Base-by-base conservation (phyloP, 2,329 filamentous ascomycete genomes). In the Penicillium glabrum region DNA sequence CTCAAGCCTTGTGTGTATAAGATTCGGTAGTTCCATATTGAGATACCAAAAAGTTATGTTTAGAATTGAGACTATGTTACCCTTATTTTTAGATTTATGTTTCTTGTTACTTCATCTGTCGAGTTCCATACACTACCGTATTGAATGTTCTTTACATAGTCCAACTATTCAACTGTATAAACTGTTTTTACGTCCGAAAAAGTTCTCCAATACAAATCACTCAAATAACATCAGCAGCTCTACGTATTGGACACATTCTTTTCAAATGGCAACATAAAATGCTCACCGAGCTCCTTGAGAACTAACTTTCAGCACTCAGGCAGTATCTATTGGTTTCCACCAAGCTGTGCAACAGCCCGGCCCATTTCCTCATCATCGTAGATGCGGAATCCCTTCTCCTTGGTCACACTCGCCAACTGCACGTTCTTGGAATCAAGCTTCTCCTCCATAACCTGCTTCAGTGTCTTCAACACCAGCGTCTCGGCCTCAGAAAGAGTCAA, bases 371-470 rank as follows among this genome's bases (percentile, higher is more conserved):
- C 91, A 70, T 99, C 95, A 57, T 88, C 89, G 83, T 99, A 99
- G 86, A 99, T 97, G 80, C 91, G 89, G 84, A 99, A 99, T 55
- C 95, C 95, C 79, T 90, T 93, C 66, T 97, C 93, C 83, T 93
- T 96, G 61, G 95, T 99, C 56, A 99, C 95, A 73, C 93, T 98
- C 53, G 95, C 95, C 67, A 99, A 79, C 82, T 99, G 95, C 64
- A 99, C 95, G 73, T 99, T 99, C 86, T 99, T 99, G 63, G 92
- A 86, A 75, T 99, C 95, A 59, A 99, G 84, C 82, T 99, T 99
- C 86, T 99, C 95, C 80, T 99, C 95, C 95, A 99, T 99, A 67
- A 99, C 95, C 80, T 99, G 95, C 85, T 98, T 99, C 75, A 99
- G 78, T 37, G 95, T 99, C 86, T 98, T 98, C 71, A 99, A 82